A percentile compares a stretch with the other conserved stretches of the same genome.
Conservation (phyloP, 306 rosid species). For the Acacia melanoxylon region DNA sequence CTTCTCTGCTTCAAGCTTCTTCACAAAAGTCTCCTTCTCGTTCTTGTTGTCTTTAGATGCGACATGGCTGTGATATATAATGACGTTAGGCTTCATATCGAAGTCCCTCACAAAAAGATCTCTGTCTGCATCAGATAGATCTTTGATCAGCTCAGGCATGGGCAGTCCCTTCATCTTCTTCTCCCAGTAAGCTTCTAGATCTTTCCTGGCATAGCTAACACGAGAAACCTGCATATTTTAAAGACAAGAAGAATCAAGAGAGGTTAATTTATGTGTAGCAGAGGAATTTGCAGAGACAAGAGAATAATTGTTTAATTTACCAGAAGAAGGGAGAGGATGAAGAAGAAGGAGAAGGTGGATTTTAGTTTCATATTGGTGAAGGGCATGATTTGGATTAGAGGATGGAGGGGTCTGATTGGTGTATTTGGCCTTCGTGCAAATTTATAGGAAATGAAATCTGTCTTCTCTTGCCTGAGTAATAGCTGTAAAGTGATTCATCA, state of each 20-base stretch:
- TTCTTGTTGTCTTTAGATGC: constrained; percentile 1
- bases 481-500: background rate
- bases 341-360: constrained; percentile 30
- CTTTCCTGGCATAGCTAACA: constrained; percentile 49
- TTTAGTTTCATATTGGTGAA: constrained; percentile 54
- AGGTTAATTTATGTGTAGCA: background rate
- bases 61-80: constrained; percentile 52
- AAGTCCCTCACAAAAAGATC: constrained; percentile 47
- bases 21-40: background rate
- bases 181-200: constrained; percentile 55
- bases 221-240: constrained; percentile 32
- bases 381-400: background rate
- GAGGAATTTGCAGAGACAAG: background rate
- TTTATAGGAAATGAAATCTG: background rate
- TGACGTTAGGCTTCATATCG: constrained; percentile 44
- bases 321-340: constrained; percentile 44
- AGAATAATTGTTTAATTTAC: constrained; percentile 25
- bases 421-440: constrained; percentile 12
- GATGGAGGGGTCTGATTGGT: background rate
- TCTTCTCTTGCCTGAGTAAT: background rate
- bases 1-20: constrained; percentile 9
- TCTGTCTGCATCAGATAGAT: constrained; percentile 34
- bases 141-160: constrained; percentile 64
- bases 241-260: background rate
- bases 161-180: constrained; percentile 52